Evolutionary conservation across 805 yeast species (phyloP), one percentile per base, ranked within the genome.

Genomic region (Tetrapisispora fleetii): DNA sequence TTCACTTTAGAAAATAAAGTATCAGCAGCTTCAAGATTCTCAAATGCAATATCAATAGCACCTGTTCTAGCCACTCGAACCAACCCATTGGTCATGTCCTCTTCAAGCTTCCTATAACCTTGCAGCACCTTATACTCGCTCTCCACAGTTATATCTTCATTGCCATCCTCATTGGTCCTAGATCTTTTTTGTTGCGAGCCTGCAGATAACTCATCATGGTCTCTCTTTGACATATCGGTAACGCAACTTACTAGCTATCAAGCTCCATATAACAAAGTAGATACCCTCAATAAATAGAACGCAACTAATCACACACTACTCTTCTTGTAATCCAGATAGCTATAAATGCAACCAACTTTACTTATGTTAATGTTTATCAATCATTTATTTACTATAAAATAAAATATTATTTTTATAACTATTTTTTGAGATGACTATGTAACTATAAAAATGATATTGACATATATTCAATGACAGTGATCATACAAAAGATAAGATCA

Each of bases 1-100:
- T 69, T 71, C 2, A 76, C 70, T 28, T 67, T 64, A 1, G 67
- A 60, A 51, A 77, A 81, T 18, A 79, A 60, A 0, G 58, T 58
- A 51, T 81, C 78, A 7, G 76, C 73, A n/a, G 65, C 67, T 2
- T 61, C 56, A 39, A 83, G 59, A 14, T 76, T 71, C 18, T 68
- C 57, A 2, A 70, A 58, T 2, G 80, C 83, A 18, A 73, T 57
- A 14, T 63, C 58, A 2, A 81, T 65, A 14, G 85, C 88, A 38
- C 78, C 79, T 16, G 79, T 82, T 32, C 81, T 71, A 2, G 79
- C 75, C 1, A 80, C 76, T 42, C 74, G 72, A 0, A 78, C 73
- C 43, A 78, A 68, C 22, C 74, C 77, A 24, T 59, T 55, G 16
- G 56, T 54, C 38, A 68, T 50, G 10, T 57, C 60, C 10, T 62